Conservation (phyloP, 768 basidiomycete genomes). For the Chiua virens region DNA sequence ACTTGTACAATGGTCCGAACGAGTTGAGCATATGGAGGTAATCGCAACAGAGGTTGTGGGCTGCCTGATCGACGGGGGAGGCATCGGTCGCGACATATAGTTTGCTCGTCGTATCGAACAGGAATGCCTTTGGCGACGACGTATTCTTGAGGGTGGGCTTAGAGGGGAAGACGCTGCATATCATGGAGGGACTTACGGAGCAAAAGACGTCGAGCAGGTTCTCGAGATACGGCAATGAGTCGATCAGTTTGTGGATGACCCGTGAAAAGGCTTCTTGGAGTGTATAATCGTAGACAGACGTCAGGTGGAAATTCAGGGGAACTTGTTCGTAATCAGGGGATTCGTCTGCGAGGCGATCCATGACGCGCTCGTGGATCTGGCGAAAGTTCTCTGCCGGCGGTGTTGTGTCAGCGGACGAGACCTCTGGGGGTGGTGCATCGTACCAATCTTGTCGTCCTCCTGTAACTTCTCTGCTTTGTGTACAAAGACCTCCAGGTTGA, state of each 20-base stretch:
- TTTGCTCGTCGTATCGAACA: conserved; percentile 84
- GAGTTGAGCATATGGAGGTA: conserved; percentile 86
- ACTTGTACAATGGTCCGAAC: conserved; percentile 88
- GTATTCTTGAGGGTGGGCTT: conserved; percentile 59
- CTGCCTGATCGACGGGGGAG: conserved; percentile 85
- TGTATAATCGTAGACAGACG: conserved; percentile 91
- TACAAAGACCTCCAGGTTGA: conserved; percentile 88
- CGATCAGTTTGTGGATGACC: conserved; percentile 84
- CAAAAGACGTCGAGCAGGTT: conserved; percentile 85
- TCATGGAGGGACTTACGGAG: conserved; percentile 45
- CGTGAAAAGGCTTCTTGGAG: conserved; percentile 90
- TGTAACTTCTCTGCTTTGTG: conserved; percentile 93
- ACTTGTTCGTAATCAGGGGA: conserved; percentile 75
- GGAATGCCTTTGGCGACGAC: conserved; percentile 89
- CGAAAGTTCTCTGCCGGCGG: conserved; percentile 74
- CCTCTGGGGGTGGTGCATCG: conserved; percentile 16
- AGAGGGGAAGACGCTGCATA: background rate
- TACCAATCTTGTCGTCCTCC: conserved; percentile 90
- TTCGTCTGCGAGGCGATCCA: conserved; percentile 78
- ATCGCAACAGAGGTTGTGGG: conserved; percentile 87
- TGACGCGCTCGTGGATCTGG: conserved; percentile 84
- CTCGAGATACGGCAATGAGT: conserved; percentile 83
- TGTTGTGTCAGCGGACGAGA: background rate
- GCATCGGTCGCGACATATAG: conserved; percentile 94
- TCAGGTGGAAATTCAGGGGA: conserved; percentile 84